A percentile compares a stretch with the other conserved stretches of the same genome.
Conservation (phyloP, 2,329 filamentous ascomycete genomes). For the Xylaria sp. region DNA sequence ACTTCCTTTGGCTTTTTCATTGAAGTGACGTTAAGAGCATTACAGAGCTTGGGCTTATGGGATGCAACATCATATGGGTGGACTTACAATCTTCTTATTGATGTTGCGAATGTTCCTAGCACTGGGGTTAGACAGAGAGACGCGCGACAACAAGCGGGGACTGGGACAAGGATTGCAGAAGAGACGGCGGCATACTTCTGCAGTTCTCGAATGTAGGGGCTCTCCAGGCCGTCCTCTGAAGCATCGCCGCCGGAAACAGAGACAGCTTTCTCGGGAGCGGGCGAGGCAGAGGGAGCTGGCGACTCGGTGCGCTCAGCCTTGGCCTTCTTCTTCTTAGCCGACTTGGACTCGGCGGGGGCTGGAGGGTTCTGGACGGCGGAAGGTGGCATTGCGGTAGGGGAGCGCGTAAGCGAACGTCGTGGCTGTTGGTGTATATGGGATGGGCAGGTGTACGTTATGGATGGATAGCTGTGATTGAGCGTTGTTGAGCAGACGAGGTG, state of each 20-base stretch:
- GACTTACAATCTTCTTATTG: conserved; percentile 90
- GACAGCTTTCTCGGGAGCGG: conserved; percentile 61
- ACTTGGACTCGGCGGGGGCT: conserved; percentile 71
- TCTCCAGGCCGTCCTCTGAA: conserved; percentile 73
- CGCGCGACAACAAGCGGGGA: not conserved
- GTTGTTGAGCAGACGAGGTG: conserved; percentile 16
- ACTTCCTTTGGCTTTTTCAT: not conserved
- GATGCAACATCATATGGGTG: conserved; percentile 35
- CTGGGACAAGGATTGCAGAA: not conserved
- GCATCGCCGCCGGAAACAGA: conserved; percentile 63
- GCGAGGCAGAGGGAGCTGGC: conserved; percentile 63
- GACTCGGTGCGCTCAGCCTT: conserved; percentile 66
- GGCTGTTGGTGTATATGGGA: conserved; percentile 16
- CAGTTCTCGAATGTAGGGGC: conserved; percentile 84
- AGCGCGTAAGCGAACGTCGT: conserved; percentile 28
- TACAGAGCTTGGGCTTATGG: conserved; percentile 2
- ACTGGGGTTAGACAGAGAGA: conserved; percentile 35
- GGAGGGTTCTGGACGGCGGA: conserved; percentile 71
- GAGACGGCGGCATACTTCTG: conserved; percentile 77
- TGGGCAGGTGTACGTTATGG: not conserved
- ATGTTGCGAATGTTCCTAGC: conserved; percentile 87
- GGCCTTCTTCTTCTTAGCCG: conserved; percentile 75
- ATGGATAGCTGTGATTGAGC: not conserved
- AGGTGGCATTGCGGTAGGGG: conserved; percentile 67
- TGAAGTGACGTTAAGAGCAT: not conserved